Base-by-base conservation (phyloP, 805 yeast genomes). In the Candida tibetensis region DNA sequence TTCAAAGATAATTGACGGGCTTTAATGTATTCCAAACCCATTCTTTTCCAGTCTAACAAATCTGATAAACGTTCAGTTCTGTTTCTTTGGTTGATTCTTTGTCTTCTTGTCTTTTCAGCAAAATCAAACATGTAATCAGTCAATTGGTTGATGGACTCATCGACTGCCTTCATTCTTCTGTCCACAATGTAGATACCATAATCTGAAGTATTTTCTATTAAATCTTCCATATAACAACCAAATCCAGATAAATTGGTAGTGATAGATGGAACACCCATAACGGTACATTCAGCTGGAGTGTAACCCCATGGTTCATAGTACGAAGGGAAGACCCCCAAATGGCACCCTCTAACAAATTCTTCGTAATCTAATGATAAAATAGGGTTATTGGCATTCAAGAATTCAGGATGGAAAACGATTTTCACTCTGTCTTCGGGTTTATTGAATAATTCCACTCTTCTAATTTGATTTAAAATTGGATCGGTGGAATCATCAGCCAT, bases 301-400 rank as follows among this genome's bases (percentile, higher is more conserved):
- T 91, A 91, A 28, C 99, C 99, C 99, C 99, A 91, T 3, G 99
- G 99, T 67, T 91, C 99, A 59, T 91, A 91, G 67, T 91, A 91
- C 0, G 96, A 88, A 34, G 99, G 99, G 82, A 91, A 91, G 36
- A 91, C 96, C 61, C 99, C 99, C 62, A 93, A 70, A 64, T 91
- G 98, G 61, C 97, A 90, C 44, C 99, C 99, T 51, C 99, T 78
- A 32, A 91, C 99, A 62, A 91, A 91, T 62, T 91, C 99, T 60
- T 91, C 99, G 62, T 91, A 91, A 63, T 91, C 99, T 40, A 91
- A 69, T 14, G 96, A 84, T 57, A 91, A 73, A 41, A 91, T 85
- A 36, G 99, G 98, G 66, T 91, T 91, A 60, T 88, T 89, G 23
- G 96, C 85, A 68, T 87, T 91, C 52, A 91, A 76, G 60, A 91